Evolutionary conservation across 306 rosid genomes (phyloP).

Genomic region (Parietaria judaica): DNA sequence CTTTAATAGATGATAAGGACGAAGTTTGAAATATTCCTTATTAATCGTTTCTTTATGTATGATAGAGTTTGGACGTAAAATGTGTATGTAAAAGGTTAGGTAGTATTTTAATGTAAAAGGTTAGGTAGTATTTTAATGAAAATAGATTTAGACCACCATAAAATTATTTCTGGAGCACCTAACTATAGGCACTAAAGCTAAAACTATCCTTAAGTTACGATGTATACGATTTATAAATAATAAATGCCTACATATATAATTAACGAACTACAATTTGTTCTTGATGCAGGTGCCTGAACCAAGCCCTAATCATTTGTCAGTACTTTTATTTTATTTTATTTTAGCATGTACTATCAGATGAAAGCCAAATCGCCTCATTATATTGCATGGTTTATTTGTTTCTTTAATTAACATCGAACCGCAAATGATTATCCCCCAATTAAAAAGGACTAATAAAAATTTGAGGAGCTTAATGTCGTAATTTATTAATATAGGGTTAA

Average conservation of each 20-base stretch:
- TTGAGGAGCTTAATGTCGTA: background rate
- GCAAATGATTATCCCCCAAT: background rate
- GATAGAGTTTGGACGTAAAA: background rate
- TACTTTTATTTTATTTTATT: no score
- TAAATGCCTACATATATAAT: background rate
- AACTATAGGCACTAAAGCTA: background rate
- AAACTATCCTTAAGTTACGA: no score
- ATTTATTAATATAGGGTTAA: no score
- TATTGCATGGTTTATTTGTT: no score
- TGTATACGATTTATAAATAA: no score
- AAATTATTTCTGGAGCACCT: constrained; percentile 4
- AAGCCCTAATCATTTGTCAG: no score
- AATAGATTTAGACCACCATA: constrained; percentile 6
- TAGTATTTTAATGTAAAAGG: background rate
- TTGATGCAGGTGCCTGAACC: no score
- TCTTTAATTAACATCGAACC: no score
- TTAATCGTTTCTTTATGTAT: background rate
- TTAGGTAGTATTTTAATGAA: background rate
- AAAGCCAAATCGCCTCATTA: no score
- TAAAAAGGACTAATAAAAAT: background rate
- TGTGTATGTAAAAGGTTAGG: background rate
- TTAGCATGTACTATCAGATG: no score
- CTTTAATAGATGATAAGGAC: constrained; percentile 5
- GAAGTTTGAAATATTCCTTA: background rate
- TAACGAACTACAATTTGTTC: no score